Evolutionary conservation across 2,329 filamentous ascomycete genomes (phyloP).

Genomic region (Fusarium mundagurra): DNA sequence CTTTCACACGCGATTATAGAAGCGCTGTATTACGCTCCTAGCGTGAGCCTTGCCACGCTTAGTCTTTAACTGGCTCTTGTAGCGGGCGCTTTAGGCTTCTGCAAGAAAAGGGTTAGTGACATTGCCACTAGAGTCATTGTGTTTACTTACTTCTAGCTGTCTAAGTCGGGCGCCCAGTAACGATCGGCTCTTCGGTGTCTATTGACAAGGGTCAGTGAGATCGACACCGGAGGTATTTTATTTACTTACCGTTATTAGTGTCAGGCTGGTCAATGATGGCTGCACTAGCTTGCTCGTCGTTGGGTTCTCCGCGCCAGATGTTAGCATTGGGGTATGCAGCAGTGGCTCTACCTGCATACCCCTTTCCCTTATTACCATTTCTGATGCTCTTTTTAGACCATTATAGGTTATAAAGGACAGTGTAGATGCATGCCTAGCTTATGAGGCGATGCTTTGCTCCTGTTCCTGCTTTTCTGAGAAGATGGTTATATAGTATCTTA

Average conservation of each 20-base stretch:
- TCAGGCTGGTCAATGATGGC: not conserved
- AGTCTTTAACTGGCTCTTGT: not conserved
- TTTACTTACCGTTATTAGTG: not conserved
- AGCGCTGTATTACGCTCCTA: fast-evolving
- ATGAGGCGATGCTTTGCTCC: not conserved
- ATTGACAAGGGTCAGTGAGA: no score
- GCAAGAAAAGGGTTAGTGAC: not conserved
- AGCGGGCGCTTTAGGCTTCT: not conserved
- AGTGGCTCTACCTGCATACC: not conserved
- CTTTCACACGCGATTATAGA: not conserved
- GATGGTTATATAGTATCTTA: not conserved
- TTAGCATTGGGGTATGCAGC: not conserved
- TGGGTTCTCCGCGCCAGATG: not conserved
- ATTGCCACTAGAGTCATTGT: no score
- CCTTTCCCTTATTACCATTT: not conserved
- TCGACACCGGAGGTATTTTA: not conserved
- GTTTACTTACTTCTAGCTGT: no score
- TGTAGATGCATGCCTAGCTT: not conserved
- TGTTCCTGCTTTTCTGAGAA: not conserved
- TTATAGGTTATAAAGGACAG: not conserved
- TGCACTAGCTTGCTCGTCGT: not conserved
- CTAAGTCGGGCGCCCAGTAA: no score
- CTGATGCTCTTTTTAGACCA: not conserved
- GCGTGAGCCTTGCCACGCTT: not conserved
- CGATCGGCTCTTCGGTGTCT: no score